Base-by-base conservation (phyloP, 2,329 filamentous ascomycete species). In the Leptoxyphium fumago region DNA sequence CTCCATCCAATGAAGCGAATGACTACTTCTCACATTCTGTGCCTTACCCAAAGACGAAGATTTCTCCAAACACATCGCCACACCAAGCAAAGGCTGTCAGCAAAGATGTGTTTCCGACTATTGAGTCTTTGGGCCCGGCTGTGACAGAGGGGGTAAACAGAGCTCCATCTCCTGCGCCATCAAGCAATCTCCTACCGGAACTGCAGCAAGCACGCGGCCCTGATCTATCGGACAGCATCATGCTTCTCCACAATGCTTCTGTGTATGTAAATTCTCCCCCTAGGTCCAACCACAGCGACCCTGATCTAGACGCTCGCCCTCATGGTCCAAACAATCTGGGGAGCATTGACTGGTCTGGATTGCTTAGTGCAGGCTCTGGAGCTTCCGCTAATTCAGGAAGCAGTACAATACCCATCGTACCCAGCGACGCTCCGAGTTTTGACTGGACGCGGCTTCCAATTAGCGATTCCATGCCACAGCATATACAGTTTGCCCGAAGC, bases 381-480 rank as follows among this genome's bases (percentile, higher is more conserved):
- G 62, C 61, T 56, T 47, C 52, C 39, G 44, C 49, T 45, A 56
- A 70, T 44, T 46, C 40, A 44, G 44, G 50, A 39, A 48, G 46
- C 45, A 61, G 55, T 45, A 50, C 52, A 26, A 55, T 57, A n/a
- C 15, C 51, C 18, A 49, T 45, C 34, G 51, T 54, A 8, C 32
- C 53, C 5, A 42, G 43, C 13, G 59, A 61, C 42, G 47, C 42
- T 56, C 67, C 51, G 67, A 82, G 77, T 29, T 89, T 88, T 56
- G 85, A 93, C 61, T 91, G 85, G 85, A 91, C 84, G 3, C 73
- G 77, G 43, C 69, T 89, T 41, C 75, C 80, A 1, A 42, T 80
- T 10, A 74, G 74, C 4, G 66, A 77, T 11, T 72, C 71, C 21
- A 68, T 88, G 36, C 80, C 82, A 1, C 64, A 70, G 8, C 84